Conservation (phyloP, 1,284 basidiomycete genomes). For the Ceratobasidium sp. region DNA sequence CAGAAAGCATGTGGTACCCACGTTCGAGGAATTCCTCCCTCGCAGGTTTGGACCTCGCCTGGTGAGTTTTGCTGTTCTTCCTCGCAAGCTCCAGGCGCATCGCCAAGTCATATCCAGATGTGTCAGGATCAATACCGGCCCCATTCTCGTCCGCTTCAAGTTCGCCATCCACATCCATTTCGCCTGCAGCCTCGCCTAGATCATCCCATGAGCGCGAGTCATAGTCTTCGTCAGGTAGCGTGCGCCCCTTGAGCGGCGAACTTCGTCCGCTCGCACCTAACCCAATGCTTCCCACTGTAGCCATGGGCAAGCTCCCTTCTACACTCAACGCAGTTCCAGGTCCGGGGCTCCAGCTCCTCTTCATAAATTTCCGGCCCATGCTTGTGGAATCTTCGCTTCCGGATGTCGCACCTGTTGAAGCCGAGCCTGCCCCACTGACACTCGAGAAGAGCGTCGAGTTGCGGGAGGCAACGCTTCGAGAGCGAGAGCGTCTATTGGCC, state of each 20-base stretch:
- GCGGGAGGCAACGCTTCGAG: conserved; percentile 36
- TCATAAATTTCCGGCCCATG: conserved; percentile 29
- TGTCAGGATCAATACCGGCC: conserved; percentile 32
- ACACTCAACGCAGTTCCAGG: neutral
- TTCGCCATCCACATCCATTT: conserved; percentile 46
- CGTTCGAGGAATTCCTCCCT: conserved; percentile 51
- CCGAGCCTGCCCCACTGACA: conserved; percentile 20
- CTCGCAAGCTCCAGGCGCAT: conserved; percentile 78
- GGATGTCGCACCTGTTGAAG: neutral
- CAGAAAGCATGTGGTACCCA: neutral
- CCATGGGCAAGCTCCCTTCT: no score
- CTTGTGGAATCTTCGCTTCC: conserved; percentile 29
- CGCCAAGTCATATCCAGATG: conserved; percentile 75
- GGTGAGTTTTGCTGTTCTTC: conserved; percentile 79
- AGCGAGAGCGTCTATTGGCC: conserved; percentile 19
- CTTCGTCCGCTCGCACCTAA: conserved; percentile 5
- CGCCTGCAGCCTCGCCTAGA: conserved; percentile 53
- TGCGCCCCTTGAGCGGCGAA: conserved; percentile 34
- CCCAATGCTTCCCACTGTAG: neutral
- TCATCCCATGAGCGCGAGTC: conserved; percentile 32
- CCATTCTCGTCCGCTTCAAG: conserved; percentile 55
- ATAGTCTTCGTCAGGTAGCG: conserved; percentile 34
- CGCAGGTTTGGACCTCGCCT: conserved; percentile 43
- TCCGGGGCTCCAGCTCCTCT: conserved; percentile 36
- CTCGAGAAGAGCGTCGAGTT: conserved; percentile 36